Percentiles rank a stretch among this genome's conserved stretches.
phyloP scores from a whole-genome alignment of 805 yeast genomes.

The Nakazawaea ishiwadae region DNA sequence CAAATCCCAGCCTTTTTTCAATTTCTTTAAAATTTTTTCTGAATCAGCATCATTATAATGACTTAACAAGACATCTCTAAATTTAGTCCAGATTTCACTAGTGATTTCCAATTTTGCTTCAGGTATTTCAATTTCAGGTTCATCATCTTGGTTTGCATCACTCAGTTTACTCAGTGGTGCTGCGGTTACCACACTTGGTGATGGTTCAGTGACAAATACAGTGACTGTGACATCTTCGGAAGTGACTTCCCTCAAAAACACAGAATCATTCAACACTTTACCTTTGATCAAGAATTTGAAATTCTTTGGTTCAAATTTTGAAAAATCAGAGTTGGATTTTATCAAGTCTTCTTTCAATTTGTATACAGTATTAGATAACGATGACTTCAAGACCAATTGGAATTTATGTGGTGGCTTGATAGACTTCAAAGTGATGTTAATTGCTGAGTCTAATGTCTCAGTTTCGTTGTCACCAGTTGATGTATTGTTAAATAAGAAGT shows the following conservation, averaged over 20 bases:
- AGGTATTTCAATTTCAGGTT: not conserved
- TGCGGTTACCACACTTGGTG: not conserved
- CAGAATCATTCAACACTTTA: conserved; percentile 35
- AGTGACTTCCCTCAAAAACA: conserved; percentile 20
- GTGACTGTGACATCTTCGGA: conserved; percentile 22
- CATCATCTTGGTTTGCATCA: not conserved
- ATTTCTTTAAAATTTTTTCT: not conserved
- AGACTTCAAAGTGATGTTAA: conserved; percentile 30
- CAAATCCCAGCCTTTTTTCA: conserved; percentile 5
- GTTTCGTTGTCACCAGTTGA: conserved; percentile 1
- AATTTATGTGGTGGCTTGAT: conserved; percentile 41
- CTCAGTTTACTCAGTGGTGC: not conserved
- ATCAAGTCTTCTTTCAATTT: conserved; percentile 31
- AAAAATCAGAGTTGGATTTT: conserved; percentile 15
- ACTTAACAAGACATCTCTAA: conserved; percentile 1
- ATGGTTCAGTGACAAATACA: conserved; percentile 7
- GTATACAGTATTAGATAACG: conserved; percentile 26
- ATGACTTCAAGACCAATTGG: conserved; percentile 23
- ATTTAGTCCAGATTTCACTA: not conserved
- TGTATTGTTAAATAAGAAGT: not conserved
- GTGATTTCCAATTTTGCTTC: not conserved
- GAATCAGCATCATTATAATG: not conserved
- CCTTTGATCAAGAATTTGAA: conserved; percentile 37
- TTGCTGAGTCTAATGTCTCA: no score
- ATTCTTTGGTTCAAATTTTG: conserved; percentile 25